Base-by-base conservation (phyloP, 78 protist species). In the Dictyostelium intermedium region DNA sequence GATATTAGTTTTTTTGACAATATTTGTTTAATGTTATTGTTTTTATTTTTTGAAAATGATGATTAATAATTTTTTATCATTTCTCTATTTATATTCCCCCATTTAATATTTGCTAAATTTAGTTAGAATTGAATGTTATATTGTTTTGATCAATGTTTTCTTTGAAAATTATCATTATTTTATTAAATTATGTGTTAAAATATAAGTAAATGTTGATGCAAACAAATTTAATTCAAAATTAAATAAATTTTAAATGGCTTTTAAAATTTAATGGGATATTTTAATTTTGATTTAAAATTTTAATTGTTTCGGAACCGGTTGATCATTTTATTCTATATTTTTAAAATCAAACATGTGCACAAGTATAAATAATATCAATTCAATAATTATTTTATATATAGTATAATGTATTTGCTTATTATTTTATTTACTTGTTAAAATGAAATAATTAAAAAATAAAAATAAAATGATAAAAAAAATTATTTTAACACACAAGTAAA, bases 161-260 rank as follows among this genome's bases (percentile, higher is more conserved):
- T 56, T 20, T 56, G 66, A 56, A 56, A 20, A 5, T 13, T 4
- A 20, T 56, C 25, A 3, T 13, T 56, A 0, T 5, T 20, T 56
- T 20, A 20, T 5, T 5, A 5, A 20, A 20, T 56, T 56, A 20
- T 56, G 20, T 56, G 0, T 2, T 56, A 20, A 20, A 20, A 20
- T 56, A 27, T 56, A 56, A 20, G 25, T 56, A 56, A 16, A 25
- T 25, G 74, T 66, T 66, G 74, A 66, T 66, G 74, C 74, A 66
- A 66, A 66, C 74, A 66, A 66, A 66, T 66, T 66, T 66, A 66
- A 66, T 27, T 66, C 74, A 66, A 66, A 66, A 66, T 66, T 66
- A 66, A 66, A 63, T 63, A 63, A 25, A 25, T 66, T 66, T 66
- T 66, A 25, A 61, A 63, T 56, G 66, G 5, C 66, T 56, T 20